These are phyloP conservation scores for Malbranchea zuffiana DNA, from an alignment of 2,329 filamentous ascomycete genomes.

Conservation along the genomic window DNA sequence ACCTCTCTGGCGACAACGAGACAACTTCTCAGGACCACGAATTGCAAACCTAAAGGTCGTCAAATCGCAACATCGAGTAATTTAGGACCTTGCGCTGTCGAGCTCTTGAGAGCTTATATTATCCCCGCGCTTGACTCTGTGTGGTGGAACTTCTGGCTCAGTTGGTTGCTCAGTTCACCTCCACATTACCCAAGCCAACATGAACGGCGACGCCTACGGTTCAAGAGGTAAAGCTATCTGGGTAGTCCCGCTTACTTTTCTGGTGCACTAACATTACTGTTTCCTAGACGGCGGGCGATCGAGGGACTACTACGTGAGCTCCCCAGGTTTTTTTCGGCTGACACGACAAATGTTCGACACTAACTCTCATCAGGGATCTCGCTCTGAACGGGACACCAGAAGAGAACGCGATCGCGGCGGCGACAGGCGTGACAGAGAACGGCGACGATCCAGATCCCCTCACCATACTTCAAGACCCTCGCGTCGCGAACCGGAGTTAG, in stretches of 20 bases:
- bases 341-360: slow-evolving; percentile 19
- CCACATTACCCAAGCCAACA: slow-evolving; percentile 26
- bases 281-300: slow-evolving; percentile 41
- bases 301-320: slow-evolving; percentile 44
- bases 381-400: slow-evolving; percentile 40
- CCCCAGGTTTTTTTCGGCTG: slow-evolving; percentile 15
- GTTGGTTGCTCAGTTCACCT: neutral
- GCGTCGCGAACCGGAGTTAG: slow-evolving; percentile 64
- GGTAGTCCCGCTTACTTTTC: slow-evolving; percentile 12
- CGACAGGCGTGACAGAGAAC: slow-evolving; percentile 43
- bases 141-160: no score
- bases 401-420: slow-evolving; percentile 33
- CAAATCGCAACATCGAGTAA: no score
- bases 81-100: no score
- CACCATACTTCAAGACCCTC: slow-evolving; percentile 55
- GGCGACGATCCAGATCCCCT: slow-evolving; percentile 78
- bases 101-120: no score
- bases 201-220: slow-evolving; percentile 80
- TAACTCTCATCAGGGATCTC: slow-evolving; percentile 29
- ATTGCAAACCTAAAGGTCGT: no score
- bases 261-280: slow-evolving; percentile 26
- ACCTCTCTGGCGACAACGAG: no score
- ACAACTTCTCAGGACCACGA: no score
- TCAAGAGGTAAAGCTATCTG: slow-evolving; percentile 52
- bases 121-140: no score